Conservation (phyloP, 2,329 filamentous ascomycete genomes). For the Apiospora phragmitis region DNA sequence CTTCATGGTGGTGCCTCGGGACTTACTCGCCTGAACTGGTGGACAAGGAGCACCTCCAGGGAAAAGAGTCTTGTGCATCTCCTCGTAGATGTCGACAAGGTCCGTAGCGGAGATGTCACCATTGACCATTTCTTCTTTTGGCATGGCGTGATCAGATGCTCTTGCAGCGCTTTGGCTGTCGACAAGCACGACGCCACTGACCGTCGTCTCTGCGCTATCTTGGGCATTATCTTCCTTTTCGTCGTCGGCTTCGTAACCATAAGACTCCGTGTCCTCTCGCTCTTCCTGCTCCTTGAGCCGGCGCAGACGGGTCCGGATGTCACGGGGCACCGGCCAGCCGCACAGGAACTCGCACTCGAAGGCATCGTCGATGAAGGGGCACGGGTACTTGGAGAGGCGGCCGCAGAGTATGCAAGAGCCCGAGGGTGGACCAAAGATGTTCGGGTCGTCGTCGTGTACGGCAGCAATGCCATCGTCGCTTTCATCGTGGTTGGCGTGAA, state of each 20-base stretch:
- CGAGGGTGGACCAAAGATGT: not conserved
- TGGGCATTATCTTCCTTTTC: not conserved
- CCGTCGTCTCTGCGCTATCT: not conserved
- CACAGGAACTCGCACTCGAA: not conserved
- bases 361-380: not conserved
- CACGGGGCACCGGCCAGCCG: not conserved
- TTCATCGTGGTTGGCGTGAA: not conserved
- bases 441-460: not conserved
- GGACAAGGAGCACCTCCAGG: not conserved
- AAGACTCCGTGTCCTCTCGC: not conserved
- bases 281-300: not conserved
- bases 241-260: not conserved
- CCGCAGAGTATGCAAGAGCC: not conserved
- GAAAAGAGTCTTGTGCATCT: not conserved
- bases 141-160: not conserved
- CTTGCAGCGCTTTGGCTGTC: too few relatives aligned
- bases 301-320: not conserved
- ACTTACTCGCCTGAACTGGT: not conserved
- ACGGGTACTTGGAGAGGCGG: not conserved
- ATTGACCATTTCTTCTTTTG: not conserved
- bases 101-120: not conserved
- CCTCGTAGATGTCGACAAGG: not conserved
- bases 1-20: not conserved
- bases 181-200: not conserved
- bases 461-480: not conserved